These are phyloP conservation scores for Gastrolobium bilobum DNA, from an alignment of 306 rosid genomes.

Conservation along the genomic window DNA sequence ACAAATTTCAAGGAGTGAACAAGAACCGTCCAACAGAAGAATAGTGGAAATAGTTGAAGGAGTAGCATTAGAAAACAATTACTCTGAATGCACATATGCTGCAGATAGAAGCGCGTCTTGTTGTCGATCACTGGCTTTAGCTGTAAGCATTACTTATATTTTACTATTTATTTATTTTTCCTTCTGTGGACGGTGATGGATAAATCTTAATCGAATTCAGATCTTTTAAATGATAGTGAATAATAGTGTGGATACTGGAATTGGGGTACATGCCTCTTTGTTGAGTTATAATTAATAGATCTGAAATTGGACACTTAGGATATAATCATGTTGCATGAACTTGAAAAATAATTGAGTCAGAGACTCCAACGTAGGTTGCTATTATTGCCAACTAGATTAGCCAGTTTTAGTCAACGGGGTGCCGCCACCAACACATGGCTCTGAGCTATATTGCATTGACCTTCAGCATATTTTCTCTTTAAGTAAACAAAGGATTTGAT, in stretches of 20 bases:
- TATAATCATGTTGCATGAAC: not conserved
- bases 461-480: not conserved
- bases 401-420: constrained; percentile 10
- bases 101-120: constrained; percentile 74
- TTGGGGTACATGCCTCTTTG: not conserved
- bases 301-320: not conserved
- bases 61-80: constrained; percentile 42
- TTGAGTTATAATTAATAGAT: constrained; percentile 16
- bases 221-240: not conserved
- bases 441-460: constrained; percentile 43
- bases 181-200: not conserved
- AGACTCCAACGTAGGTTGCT: constrained; percentile 2
- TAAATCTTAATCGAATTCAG: constrained; percentile 15
- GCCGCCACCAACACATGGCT: constrained; percentile 15
- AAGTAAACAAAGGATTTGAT: not conserved
- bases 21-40: constrained; percentile 50
- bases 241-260: not conserved
- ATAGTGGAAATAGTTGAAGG: constrained; percentile 48
- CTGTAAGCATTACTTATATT: constrained; percentile 61
- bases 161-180: not conserved
- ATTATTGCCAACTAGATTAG: constrained; percentile 24
- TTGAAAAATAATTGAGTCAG: constrained; percentile 20
- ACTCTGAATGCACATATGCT: constrained; percentile 64
- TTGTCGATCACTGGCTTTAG: constrained; percentile 80
- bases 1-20: constrained; percentile 69